Percentiles rank a stretch among this genome's conserved stretches.
phyloP scores from a whole-genome alignment of 306 rosid genomes.

The Sesbania bispinosa region DNA sequence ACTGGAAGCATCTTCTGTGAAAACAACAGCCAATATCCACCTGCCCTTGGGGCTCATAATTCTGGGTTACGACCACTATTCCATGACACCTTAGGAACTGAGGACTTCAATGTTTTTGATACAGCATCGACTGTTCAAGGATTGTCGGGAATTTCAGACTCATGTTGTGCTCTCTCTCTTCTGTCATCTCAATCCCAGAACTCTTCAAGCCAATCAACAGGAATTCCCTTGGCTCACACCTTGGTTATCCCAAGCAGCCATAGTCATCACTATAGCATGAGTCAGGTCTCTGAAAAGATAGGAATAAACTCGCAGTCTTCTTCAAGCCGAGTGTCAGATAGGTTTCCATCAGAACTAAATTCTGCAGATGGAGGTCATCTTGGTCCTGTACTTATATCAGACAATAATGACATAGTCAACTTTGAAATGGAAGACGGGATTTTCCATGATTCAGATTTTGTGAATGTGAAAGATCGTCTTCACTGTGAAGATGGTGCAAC shows the following conservation, averaged over 20 bases:
- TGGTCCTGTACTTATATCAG: slow-evolving; percentile 46
- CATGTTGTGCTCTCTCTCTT: slow-evolving; percentile 97
- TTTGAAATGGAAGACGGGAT: slow-evolving; percentile 53
- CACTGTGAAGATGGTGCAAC: slow-evolving; percentile 57
- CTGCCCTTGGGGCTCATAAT: slow-evolving; percentile 27
- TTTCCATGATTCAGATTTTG: slow-evolving; percentile 51
- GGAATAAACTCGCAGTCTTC: slow-evolving; percentile 60
- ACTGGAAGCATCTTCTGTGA: slow-evolving; percentile 49
- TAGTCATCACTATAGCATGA: slow-evolving; percentile 44
- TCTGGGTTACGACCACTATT: slow-evolving; percentile 39
- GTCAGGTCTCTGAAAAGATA: slow-evolving; percentile 46
- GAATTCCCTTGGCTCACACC: slow-evolving; percentile 53
- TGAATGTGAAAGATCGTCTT: slow-evolving; percentile 41
- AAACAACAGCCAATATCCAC: slow-evolving; percentile 39
- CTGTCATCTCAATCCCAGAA: slow-evolving; percentile 91
- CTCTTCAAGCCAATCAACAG: slow-evolving; percentile 59
- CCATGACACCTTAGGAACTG: slow-evolving; percentile 48
- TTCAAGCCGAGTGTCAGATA: slow-evolving; percentile 41
- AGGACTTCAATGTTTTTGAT: slow-evolving; percentile 52
- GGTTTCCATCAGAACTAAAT: slow-evolving; percentile 44
- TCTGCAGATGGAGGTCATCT: slow-evolving; percentile 44
- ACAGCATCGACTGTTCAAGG: slow-evolving; percentile 50
- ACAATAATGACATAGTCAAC: slow-evolving; percentile 42
- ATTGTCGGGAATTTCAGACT: slow-evolving; percentile 53
- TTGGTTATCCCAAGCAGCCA: slow-evolving; percentile 51